phyloP scores from a whole-genome alignment of 2,329 filamentous ascomycete genomes.

The Xylaria polymorpha region DNA sequence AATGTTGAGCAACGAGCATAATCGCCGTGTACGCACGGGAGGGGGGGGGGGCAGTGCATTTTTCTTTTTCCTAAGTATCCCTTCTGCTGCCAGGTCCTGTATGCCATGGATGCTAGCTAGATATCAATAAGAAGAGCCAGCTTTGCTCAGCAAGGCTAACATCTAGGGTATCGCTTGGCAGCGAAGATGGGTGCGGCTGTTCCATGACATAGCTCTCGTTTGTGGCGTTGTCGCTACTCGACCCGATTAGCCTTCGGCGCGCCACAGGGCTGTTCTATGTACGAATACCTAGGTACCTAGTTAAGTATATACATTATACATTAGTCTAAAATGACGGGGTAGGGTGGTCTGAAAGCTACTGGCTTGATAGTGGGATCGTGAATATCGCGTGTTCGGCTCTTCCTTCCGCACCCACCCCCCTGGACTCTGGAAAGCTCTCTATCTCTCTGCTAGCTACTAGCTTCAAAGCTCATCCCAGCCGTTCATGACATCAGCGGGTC shows the following conservation, averaged over 20 bases:
- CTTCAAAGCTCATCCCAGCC: background rate
- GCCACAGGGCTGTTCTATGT: conserved; percentile 17
- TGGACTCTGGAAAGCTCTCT: background rate
- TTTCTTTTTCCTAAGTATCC: conserved; percentile 20
- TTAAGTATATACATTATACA: background rate
- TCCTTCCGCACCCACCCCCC: conserved; percentile 5
- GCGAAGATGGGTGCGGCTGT: conserved; percentile 21
- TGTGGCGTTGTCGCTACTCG: conserved; percentile 22
- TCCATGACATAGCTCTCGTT: conserved; percentile 14
- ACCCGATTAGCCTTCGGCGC: conserved; percentile 12
- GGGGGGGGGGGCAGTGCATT: background rate
- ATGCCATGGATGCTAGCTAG: conserved; percentile 12
- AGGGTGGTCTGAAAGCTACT: conserved; percentile 10
- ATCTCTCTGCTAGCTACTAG: background rate
- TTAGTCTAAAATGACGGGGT: conserved; percentile 15
- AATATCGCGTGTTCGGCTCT: background rate
- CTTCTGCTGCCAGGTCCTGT: background rate
- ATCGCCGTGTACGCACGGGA: conserved; percentile 5
- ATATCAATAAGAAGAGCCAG: background rate
- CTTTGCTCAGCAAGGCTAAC: conserved; percentile 26
- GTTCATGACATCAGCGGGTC: conserved; percentile 20
- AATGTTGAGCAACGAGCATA: conserved; percentile 11
- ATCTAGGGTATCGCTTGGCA: conserved; percentile 7
- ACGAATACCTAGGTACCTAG: conserved; percentile 21
- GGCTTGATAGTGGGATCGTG: conserved; percentile 9